Evolutionary conservation across 768 basidiomycete genomes (phyloP).

Genomic region (Cubamyces lactineus): DNA sequence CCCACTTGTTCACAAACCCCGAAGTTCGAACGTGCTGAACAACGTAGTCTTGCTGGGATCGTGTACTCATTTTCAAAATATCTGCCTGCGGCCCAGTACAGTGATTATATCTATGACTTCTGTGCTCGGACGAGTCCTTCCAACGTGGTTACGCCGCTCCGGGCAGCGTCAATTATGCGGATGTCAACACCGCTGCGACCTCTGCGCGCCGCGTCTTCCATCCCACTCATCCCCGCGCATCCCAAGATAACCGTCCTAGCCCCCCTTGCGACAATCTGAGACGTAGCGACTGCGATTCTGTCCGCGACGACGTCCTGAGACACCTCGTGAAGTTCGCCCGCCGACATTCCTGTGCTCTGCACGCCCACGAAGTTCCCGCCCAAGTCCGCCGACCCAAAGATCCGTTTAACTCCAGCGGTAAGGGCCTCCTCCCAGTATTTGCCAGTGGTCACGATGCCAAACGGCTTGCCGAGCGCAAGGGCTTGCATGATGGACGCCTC

Average conservation of each 20-base stretch:
- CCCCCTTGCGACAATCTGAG: constrained; percentile 27
- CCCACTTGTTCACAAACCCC: neutral
- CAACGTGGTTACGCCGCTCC: constrained; percentile 27
- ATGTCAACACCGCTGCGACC: constrained; percentile 20
- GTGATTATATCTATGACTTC: too few species aligned
- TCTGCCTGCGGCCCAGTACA: neutral
- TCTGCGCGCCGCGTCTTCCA: constrained; percentile 26
- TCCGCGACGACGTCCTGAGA: constrained; percentile 29
- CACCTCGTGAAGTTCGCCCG: constrained; percentile 37
- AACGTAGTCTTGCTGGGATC: too few species aligned
- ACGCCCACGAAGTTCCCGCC: constrained; percentile 36
- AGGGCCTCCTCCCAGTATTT: constrained; percentile 39
- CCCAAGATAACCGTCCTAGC: constrained; percentile 29
- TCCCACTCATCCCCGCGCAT: constrained; percentile 33
- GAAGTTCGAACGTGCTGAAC: too few species aligned
- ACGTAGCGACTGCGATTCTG: constrained; percentile 33
- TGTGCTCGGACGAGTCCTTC: constrained; percentile 22
- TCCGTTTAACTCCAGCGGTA: constrained; percentile 26
- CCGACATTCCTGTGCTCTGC: constrained; percentile 39
- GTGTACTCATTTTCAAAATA: neutral
- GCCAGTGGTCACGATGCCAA: constrained; percentile 43
- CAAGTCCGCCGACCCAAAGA: constrained; percentile 28
- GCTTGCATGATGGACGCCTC: constrained; percentile 39
- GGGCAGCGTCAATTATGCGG: constrained; percentile 25
- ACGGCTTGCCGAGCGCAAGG: constrained; percentile 29